These are phyloP conservation scores for Mucor irregularis DNA, from an alignment of 371 early-diverging fungal genomes.

Conservation along the genomic window DNA sequence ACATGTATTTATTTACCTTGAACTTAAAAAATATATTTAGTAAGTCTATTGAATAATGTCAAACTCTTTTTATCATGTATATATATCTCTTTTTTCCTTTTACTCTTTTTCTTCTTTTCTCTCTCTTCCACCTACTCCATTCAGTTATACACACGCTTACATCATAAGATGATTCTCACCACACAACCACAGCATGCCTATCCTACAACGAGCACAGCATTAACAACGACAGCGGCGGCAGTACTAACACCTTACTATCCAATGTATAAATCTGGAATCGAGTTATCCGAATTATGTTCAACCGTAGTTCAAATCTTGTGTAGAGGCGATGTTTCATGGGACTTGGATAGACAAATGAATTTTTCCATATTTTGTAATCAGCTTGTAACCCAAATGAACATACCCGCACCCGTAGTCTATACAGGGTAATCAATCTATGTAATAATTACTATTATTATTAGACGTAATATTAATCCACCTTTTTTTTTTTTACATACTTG, in stretches of 20 bases:
- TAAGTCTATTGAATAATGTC: no score
- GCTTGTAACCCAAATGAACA: slow-evolving; percentile 11
- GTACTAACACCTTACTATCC: neutral
- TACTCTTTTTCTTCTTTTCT: neutral
- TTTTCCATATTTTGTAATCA: slow-evolving; percentile 23
- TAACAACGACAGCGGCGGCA: neutral
- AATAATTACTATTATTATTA: neutral
- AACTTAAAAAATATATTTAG: neutral
- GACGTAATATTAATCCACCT: neutral
- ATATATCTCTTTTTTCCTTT: neutral
- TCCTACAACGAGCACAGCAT: neutral
- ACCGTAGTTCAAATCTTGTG: slow-evolving; percentile 6
- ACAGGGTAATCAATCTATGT: slow-evolving; percentile 21
- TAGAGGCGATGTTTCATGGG: slow-evolving; percentile 12
- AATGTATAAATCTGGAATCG: neutral
- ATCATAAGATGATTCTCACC: neutral
- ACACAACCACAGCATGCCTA: no score
- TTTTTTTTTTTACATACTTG: neutral
- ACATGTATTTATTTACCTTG: neutral
- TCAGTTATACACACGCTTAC: neutral
- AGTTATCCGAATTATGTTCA: slow-evolving; percentile 21
- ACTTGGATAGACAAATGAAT: slow-evolving; percentile 17
- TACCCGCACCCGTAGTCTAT: slow-evolving; percentile 25
- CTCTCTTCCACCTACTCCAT: no score
- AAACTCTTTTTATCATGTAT: slow-evolving; percentile 1